These are phyloP conservation scores for Heterobasidion parviporum DNA, from an alignment of 1,284 basidiomycete species.

Conservation along the genomic window DNA sequence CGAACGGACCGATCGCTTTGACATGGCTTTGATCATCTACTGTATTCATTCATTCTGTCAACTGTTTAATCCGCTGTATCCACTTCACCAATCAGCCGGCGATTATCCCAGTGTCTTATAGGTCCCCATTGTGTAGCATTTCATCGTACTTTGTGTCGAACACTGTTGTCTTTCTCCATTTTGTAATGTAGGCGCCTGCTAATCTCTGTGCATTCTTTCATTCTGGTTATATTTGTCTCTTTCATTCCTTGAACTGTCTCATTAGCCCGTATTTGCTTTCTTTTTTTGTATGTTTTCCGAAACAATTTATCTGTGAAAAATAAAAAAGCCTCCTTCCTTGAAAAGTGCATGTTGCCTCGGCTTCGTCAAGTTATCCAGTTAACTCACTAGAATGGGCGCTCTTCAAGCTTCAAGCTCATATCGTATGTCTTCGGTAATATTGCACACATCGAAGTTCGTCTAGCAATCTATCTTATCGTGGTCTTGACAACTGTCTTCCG, in stretches of 20 bases:
- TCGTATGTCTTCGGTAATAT: no score
- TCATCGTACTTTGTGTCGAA: background rate
- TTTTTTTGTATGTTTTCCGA: background rate
- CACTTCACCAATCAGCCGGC: slow-evolving; percentile 15
- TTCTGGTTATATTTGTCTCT: background rate
- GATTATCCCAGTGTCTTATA: slow-evolving; percentile 8
- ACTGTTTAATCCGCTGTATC: slow-evolving; percentile 11
- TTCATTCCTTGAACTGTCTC: background rate
- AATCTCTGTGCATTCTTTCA: slow-evolving; percentile 1
- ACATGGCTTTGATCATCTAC: slow-evolving; percentile 1
- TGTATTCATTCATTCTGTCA: slow-evolving; percentile 8
- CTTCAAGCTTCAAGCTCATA: no score
- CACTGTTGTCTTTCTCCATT: background rate
- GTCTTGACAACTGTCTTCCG: no score
- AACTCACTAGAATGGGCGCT: no score
- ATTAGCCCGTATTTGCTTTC: background rate
- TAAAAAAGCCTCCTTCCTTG: no score
- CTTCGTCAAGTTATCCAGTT: no score
- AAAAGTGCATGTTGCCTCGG: no score
- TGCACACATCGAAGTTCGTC: no score
- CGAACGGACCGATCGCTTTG: slow-evolving; percentile 14
- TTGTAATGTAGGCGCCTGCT: background rate
- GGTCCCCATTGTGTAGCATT: slow-evolving; percentile 27
- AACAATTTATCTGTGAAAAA: background rate
- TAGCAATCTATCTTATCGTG: no score